A percentile compares a stretch with the other conserved stretches of the same genome.
phyloP scores from a whole-genome alignment of 2,329 filamentous ascomycete genomes.

The Colletotrichum sublineola region DNA sequence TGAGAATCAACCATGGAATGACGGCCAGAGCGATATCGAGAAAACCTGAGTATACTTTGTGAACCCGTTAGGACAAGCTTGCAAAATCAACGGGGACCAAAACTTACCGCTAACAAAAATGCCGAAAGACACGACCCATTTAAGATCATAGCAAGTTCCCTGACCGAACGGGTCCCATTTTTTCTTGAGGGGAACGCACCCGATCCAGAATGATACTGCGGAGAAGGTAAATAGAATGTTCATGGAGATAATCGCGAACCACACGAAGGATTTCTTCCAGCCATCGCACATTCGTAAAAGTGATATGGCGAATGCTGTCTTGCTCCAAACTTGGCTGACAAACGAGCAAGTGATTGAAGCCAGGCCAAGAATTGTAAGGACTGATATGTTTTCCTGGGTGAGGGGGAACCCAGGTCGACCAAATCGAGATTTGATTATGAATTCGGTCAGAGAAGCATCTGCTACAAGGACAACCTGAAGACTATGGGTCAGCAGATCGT shows the following conservation, averaged over 20 bases:
- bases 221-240: constrained; percentile 45
- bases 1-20: constrained; percentile 55
- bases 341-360: constrained; percentile 49
- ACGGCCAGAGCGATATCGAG: constrained; percentile 54
- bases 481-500: not conserved
- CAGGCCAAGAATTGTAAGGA: constrained; percentile 38
- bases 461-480: constrained; percentile 19
- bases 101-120: constrained; percentile 37
- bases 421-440: constrained; percentile 39
- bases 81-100: not conserved
- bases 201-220: constrained; percentile 45
- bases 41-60: constrained; percentile 47
- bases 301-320: constrained; percentile 56
- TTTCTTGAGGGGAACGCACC: constrained; percentile 44
- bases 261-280: constrained; percentile 47
- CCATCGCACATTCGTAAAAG: constrained; percentile 50
- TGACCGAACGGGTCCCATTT: constrained; percentile 41
- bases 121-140: constrained; percentile 35
- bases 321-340: constrained; percentile 53
- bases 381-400: constrained; percentile 12
- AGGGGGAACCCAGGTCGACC: constrained; percentile 33
- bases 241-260: constrained; percentile 50
- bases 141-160: constrained; percentile 35
- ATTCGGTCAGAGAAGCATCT: constrained; percentile 37
- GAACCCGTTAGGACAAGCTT: not conserved